Evolutionary conservation across 73 alveolate species (phyloP).

Genomic region (Paramecium sexaurelia): DNA sequence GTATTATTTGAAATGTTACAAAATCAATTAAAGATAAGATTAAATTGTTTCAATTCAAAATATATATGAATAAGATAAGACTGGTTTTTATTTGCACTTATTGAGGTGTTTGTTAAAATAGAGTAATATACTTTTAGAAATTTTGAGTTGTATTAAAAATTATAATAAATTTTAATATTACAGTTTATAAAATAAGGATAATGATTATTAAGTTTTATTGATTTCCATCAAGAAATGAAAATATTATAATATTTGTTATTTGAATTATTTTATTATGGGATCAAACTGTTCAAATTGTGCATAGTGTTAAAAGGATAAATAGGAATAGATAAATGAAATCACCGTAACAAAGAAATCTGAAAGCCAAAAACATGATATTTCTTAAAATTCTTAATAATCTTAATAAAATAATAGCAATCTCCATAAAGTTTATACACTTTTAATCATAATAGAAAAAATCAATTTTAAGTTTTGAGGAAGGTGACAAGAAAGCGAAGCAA

Average conservation of each 20-base stretch:
- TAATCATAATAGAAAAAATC: not conserved
- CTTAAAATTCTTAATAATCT: not conserved
- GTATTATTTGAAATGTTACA: too few species aligned
- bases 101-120: too few species aligned
- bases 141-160: too few species aligned
- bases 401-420: not conserved
- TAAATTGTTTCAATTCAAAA: too few species aligned
- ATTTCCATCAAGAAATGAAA: not conserved
- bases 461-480: not conserved
- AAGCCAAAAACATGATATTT: not conserved
- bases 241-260: not conserved
- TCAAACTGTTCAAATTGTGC: conserved; percentile 5
- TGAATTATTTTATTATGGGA: not conserved
- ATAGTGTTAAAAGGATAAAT: not conserved
- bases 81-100: too few species aligned
- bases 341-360: not conserved
- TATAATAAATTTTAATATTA: too few species aligned
- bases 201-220: not conserved
- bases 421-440: not conserved
- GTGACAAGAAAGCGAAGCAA: not conserved
- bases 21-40: too few species aligned
- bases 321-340: not conserved
- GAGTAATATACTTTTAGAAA: too few species aligned
- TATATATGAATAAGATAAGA: too few species aligned
- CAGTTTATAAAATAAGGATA: not conserved